Conservation (phyloP, 768 basidiomycete genomes). For the Tulasnella sp. region DNA sequence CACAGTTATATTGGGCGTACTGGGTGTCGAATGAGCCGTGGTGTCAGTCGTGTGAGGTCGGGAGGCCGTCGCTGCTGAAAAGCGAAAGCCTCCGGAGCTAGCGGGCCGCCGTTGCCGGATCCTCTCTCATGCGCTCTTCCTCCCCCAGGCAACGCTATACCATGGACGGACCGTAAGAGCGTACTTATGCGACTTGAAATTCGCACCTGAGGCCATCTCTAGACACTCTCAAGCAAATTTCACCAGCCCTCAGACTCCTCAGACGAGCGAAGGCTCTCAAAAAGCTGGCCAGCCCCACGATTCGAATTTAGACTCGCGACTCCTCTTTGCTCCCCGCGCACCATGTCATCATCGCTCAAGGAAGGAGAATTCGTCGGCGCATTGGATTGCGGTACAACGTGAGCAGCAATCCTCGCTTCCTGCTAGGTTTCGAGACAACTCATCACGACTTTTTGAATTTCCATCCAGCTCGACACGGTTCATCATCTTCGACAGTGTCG, state of each 20-base stretch:
- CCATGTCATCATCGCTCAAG: not conserved
- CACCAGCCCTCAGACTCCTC: not conserved
- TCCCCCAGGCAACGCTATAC: not conserved
- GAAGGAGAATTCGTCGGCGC: slow-evolving; percentile 72
- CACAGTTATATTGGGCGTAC: not conserved
- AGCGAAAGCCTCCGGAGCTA: not conserved
- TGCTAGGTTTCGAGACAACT: not conserved
- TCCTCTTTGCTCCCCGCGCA: not conserved
- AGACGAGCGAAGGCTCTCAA: not conserved
- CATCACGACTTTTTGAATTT: not conserved
- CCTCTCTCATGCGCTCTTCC: not conserved
- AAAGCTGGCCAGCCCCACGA: not conserved
- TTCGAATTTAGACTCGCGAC: not conserved
- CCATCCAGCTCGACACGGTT: slow-evolving; percentile 74
- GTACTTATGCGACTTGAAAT: not conserved
- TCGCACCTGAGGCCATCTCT: not conserved
- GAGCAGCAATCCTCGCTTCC: slow-evolving; percentile 30
- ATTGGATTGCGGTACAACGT: slow-evolving; percentile 94
- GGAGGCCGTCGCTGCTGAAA: not conserved
- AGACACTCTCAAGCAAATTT: not conserved
- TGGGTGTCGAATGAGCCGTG: not conserved
- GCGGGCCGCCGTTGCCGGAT: not conserved
- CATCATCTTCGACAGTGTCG: slow-evolving; percentile 81
- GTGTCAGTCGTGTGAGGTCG: not conserved
- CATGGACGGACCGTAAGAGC: not conserved